Evolutionary conservation across 2,329 filamentous ascomycete genomes (phyloP), one percentile per base, ranked within the genome.

Genomic region (Aspergillus felis): DNA sequence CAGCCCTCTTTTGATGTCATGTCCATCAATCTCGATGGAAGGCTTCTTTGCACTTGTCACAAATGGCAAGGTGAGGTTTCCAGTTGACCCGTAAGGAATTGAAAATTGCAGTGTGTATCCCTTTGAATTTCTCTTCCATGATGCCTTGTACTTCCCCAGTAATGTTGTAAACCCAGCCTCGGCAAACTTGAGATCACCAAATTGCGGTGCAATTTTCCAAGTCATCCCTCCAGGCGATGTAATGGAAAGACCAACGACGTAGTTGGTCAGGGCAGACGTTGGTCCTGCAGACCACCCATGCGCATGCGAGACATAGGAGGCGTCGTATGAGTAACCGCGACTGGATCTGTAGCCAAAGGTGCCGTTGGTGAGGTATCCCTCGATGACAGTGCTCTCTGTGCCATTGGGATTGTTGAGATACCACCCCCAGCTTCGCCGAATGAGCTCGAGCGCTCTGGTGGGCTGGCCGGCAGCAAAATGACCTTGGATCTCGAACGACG

Each of bases 391-490:
- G 46, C 78, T 82, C 56, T 80, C 74, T 0, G 84, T 86, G n/a
- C 83, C 83, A 61, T 83, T 80, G 1, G 79, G 76, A 57, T 85
- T 79, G 57, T 80, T 75, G 17, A 84, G 70, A 62, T 86, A 86
- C 82, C 82, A 85, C 10, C 84, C 84, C 84, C 84, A 87, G 51
- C 76, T 77, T 8, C 73, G 72, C 5, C 83, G 79, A 32, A 87
- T 81, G 17, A 87, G 77, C 10, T 82, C 75, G 0, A 87, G 71
- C 0, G 84, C 83, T 38, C 84, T 79, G 7, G 71, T 66, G 1
- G 83, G 67, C 57, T 79, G 74, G 0, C 77, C 74, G 0, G 78
- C 78, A 0, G 74, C 68, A 4, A 86, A 72, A 62, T 86, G 84
- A 1, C 78, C 84, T 66, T 83, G 81, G 27, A 87, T 76, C 64